Base-by-base conservation (phyloP, 805 yeast genomes). In the Barnettozyma salicaria region DNA sequence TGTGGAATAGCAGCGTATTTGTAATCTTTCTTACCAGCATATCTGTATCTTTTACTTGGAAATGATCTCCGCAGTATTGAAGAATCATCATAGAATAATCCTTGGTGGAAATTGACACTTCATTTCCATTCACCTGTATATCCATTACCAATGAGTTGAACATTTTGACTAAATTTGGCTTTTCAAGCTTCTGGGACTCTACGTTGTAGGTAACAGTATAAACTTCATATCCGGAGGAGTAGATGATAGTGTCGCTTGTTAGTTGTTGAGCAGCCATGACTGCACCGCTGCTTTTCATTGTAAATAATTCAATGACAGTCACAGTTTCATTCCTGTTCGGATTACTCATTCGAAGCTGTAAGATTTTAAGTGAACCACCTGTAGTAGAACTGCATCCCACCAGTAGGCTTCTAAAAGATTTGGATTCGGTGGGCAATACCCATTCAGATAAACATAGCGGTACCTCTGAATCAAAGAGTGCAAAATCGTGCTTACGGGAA, bases 361-460 rank as follows among this genome's bases (percentile, higher is more conserved):
- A 5, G 4, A 53, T 45, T 26, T 48, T 55, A 16, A 55, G 23
- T 0, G 46, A 41, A 1, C 58, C 58, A 8, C 53, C 53, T 36
- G 14, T 13, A 3, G 37, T 38, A 1, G 45, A 36, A 9, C 34
- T 33, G 39, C 67, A 64, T 1, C 70, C 69, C 17, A 66, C 37
- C 8, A 65, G 41, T 7, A 65, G 22, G 29, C 57, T 47, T 34
- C 54, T 49, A 20, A 44, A 50, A 12, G 49, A 37, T 39, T 44
- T 49, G 8, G 32, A 46, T 0, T 38, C 20, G 2, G 43, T 41
- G 1, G 53, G 52, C 3, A 64, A 48, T 12, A 50, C 46, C 70
- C 69, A 65, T 32, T 56, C 58, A n/a, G 56, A 44, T 4, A 65
- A 19, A 7, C 57, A 47, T 7, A 53, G 26, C 1, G 66, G 63